Evolutionary conservation across 2,329 filamentous ascomycete species (phyloP).

Genomic region (Penicillium sp.): DNA sequence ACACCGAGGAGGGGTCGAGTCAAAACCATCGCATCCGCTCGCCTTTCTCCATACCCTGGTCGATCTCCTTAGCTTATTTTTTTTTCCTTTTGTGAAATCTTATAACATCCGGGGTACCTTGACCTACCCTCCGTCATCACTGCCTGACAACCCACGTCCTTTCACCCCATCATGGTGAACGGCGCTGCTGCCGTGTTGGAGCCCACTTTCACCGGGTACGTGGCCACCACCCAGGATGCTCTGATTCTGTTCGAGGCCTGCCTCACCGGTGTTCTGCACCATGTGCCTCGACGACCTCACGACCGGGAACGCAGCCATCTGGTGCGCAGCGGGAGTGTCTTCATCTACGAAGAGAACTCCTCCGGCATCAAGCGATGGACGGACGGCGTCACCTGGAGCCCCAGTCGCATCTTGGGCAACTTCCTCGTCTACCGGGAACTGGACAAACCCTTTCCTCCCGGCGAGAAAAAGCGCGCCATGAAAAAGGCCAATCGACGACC

Average conservation of each 20-base stretch:
- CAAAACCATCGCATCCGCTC: constrained; percentile 21
- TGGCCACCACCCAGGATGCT: constrained; percentile 71
- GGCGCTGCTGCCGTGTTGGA: constrained; percentile 51
- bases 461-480: constrained; percentile 80
- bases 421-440: constrained; percentile 84
- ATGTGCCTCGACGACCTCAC: constrained; percentile 80
- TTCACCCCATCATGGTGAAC: constrained; percentile 38
- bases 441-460: constrained; percentile 71
- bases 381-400: constrained; percentile 87
- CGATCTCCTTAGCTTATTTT: constrained; percentile 27
- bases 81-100: constrained; percentile 16
- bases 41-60: constrained; percentile 29
- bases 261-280: constrained; percentile 65
- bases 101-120: constrained; percentile 16
- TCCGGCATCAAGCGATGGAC: constrained; percentile 95
- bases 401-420: constrained; percentile 79
- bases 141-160: background rate
- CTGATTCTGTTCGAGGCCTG: constrained; percentile 78
- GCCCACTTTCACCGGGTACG: constrained; percentile 66
- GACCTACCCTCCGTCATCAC: background rate
- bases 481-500: constrained; percentile 61
- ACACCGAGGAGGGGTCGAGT: constrained; percentile 23
- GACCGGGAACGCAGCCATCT: constrained; percentile 75
- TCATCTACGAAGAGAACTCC: constrained; percentile 87
- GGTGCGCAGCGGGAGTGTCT: constrained; percentile 80